Evolutionary conservation across 179 eudicot species (phyloP).

Genomic region (Camellia oleifera): DNA sequence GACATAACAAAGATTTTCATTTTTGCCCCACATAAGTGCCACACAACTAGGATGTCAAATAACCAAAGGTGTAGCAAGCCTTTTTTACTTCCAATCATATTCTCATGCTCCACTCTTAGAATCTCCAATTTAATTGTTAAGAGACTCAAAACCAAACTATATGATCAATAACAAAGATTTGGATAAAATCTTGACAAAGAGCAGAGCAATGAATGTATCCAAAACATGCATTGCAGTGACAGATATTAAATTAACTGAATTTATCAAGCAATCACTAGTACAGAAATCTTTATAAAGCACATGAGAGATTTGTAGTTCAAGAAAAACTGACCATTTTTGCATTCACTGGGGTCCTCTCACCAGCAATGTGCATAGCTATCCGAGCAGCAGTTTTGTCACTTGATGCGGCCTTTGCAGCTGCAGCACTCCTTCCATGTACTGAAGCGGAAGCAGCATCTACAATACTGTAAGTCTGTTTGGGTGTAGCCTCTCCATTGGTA

Average conservation of each 20-base stretch:
- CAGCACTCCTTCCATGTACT: constrained; percentile 97
- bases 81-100: neutral
- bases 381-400: constrained; percentile 97
- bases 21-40: too few relatives aligned
- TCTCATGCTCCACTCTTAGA: neutral
- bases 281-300: neutral
- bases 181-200: neutral
- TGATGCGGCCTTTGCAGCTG: constrained; percentile 82
- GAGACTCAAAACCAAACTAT: neutral
- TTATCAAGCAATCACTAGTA: neutral
- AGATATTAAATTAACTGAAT: neutral
- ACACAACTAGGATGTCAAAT: neutral
- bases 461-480: constrained; percentile 60
- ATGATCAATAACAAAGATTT: neutral
- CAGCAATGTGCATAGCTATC: constrained; percentile 94
- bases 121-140: neutral
- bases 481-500: constrained; percentile 44
- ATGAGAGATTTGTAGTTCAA: neutral
- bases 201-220: neutral
- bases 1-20: neutral
- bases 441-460: constrained; percentile 99
- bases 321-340: constrained; percentile 77
- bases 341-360: constrained; percentile 92
- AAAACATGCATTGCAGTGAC: neutral
- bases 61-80: neutral